Evolutionary conservation across 768 basidiomycete genomes (phyloP), one percentile per base, ranked within the genome.

Genomic region (Boletus insuetus): DNA sequence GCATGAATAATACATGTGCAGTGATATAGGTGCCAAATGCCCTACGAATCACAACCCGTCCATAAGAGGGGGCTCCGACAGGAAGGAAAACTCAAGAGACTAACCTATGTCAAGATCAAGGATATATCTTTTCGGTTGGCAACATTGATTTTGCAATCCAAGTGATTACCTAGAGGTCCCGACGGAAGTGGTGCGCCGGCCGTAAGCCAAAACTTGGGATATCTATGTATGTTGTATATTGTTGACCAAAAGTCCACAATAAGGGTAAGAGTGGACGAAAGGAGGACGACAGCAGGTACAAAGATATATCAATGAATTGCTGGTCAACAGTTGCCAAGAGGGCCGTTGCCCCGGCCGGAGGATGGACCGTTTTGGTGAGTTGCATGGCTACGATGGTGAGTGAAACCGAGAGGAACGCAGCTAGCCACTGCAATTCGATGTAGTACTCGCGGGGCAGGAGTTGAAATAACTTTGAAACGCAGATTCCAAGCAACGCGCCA

Each of bases 301-400:
- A 82, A 13, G 76, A 77, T 43, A 82, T 62, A n/a, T 66, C 58
- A 17, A 77, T 64, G 17, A 80, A 65, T 16, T 78, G 71, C 14
- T 69, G 55, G 60, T 75, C 77, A 26, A 79, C 64, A 3, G 77
- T 73, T 19, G 80, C 76, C 11, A 83, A 69, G 34, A 83, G 69
- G 20, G 82, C 80, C 1, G 81, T 82, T n/a, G 80, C 82, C 53
- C 82, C 83, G 48, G 80, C 81, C 20, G 82, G 82, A 3, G 82
- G 82, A 61, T 83, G 82, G 10, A 75, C 76, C 7, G 78, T 83
- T 11, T 64, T 64, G 10, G 80, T 80, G 47, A 82, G 69, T 58
- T 82, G 79, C 82, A 83, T 82, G 22, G 72, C 61, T 17, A 80
- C 77, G 37, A 80, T 63, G 22, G 77, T 51, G 16, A 69, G 58